Conservation (phyloP, 805 yeast species). For the Cyberlindnera nakhonratchasimensis region DNA sequence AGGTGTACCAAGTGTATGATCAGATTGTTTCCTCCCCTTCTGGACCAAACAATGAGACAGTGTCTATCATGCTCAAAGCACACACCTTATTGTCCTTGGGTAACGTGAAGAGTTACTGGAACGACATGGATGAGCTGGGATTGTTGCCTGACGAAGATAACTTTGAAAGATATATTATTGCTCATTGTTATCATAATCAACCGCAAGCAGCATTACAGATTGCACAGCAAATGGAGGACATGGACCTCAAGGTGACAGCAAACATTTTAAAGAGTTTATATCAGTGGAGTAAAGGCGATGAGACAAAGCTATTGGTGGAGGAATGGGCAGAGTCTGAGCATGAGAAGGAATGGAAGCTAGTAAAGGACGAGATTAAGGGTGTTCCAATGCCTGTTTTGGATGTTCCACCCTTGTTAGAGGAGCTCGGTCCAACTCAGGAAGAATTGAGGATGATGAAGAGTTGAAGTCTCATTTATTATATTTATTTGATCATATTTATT, state of each 20-base stretch:
- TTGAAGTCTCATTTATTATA: conserved; percentile 3
- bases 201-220: conserved; percentile 53
- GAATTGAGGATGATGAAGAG: conserved; percentile 17
- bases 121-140: conserved; percentile 44
- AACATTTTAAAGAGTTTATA: conserved; percentile 46
- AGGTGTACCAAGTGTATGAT: conserved; percentile 58
- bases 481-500: neutral
- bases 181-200: conserved; percentile 65
- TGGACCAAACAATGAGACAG: conserved; percentile 56
- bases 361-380: conserved; percentile 25
- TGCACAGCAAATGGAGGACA: conserved; percentile 44
- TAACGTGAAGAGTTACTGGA: conserved; percentile 61
- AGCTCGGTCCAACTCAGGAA: conserved; percentile 13
- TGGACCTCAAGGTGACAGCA: conserved; percentile 41
- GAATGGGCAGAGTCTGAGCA: conserved; percentile 36
- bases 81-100: conserved; percentile 50
- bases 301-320: conserved; percentile 17
- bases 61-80: conserved; percentile 63
- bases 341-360: conserved; percentile 36
- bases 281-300: conserved; percentile 36
- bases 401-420: conserved; percentile 8
- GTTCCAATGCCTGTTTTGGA: conserved; percentile 7
- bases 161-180: conserved; percentile 59
- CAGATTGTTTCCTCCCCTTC: conserved; percentile 52
- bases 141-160: conserved; percentile 51